Evolutionary conservation across 2,329 filamentous ascomycete genomes (phyloP).

Genomic region (Calonectria naviculata): DNA sequence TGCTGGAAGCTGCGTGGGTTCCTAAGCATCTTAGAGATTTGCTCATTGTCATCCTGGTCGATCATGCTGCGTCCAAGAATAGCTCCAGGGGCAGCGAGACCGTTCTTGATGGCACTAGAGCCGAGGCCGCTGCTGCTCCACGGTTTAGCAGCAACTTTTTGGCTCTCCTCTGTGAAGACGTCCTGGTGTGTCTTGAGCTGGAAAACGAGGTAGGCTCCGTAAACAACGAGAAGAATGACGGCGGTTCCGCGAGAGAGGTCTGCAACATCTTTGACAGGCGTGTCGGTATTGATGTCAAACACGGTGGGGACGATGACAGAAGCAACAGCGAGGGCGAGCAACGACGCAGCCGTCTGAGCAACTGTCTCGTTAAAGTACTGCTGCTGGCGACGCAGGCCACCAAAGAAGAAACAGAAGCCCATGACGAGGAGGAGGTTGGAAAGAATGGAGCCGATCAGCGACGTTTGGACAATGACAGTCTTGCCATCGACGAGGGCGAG

Average conservation of each 20-base stretch:
- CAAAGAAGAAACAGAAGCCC: conserved; percentile 94
- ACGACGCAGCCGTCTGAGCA: conserved; percentile 86
- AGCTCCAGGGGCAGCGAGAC: conserved; percentile 52
- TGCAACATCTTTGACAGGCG: conserved; percentile 62
- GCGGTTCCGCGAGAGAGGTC: conserved; percentile 78
- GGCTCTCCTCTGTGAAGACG: conserved; percentile 83
- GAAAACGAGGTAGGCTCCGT: conserved; percentile 87
- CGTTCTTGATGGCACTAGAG: conserved; percentile 50
- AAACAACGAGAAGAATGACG: conserved; percentile 86
- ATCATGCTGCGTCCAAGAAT: conserved; percentile 50
- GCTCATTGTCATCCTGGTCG: conserved; percentile 52
- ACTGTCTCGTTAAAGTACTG: conserved; percentile 95
- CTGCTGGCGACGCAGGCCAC: conserved; percentile 80
- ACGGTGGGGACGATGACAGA: conserved; percentile 91
- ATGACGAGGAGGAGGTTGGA: conserved; percentile 91
- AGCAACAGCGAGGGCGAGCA: conserved; percentile 82
- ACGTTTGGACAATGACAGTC: conserved; percentile 90
- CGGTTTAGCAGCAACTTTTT: conserved; percentile 77
- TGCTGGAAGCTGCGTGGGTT: conserved; percentile 49
- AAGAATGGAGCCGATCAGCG: conserved; percentile 89
- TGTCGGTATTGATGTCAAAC: conserved; percentile 69
- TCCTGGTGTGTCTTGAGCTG: conserved; percentile 86
- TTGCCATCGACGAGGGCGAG: conserved; percentile 81
- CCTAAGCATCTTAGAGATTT: conserved; percentile 56
- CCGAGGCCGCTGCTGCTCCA: conserved; percentile 48